Evolutionary conservation across 2,329 filamentous ascomycete species (phyloP), one percentile per base, ranked within the genome.

Genomic region (Penicillium sp.): DNA sequence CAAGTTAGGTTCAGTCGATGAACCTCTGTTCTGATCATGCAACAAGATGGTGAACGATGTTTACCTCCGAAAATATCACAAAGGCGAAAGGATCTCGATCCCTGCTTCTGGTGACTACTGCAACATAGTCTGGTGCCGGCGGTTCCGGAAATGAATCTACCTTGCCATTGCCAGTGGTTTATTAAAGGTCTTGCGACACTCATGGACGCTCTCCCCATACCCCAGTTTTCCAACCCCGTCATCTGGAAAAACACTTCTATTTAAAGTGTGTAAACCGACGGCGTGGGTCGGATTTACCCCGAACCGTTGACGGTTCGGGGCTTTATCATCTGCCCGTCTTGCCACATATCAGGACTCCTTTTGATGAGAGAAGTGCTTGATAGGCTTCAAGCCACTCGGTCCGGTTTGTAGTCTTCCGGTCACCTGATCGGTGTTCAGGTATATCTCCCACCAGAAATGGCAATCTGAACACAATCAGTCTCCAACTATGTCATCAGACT

Each of bases 351-450:
- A 47, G 33, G 29, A n/a, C 35, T 36, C 38, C 10, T 38, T 36
- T 50, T 38, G 4, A 50, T 8, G 31, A 36, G 43, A 45, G 43
- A 38, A 19, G 51, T 38, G 31, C 13, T 48, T 36, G 55, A 61
- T 64, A 61, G 57, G 47, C 50, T 61, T 61, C 48, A 63, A 61
- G 59, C 60, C 59, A 62, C 60, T 48, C 65, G 62, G 60, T 55
- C 48, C 55, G 50, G 59, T 57, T 58, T 51, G 48, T 19, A n/a
- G 39, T 27, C 60, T 45, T 27, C 65, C 64, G 64, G 60, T 67
- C 64, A 67, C 54, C 47, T 67, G 64, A 67, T 58, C 65, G 64
- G 65, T 62, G 13, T 53, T 38, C 25, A 61, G 25, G 42, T 65
- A 66, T 64, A 62, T 49, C 55, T 39, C 55, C 60, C 61, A 55